Evolutionary conservation across 2,329 filamentous ascomycete genomes (phyloP), one percentile per base, ranked within the genome.

Genomic region (Blumeria hordei): DNA sequence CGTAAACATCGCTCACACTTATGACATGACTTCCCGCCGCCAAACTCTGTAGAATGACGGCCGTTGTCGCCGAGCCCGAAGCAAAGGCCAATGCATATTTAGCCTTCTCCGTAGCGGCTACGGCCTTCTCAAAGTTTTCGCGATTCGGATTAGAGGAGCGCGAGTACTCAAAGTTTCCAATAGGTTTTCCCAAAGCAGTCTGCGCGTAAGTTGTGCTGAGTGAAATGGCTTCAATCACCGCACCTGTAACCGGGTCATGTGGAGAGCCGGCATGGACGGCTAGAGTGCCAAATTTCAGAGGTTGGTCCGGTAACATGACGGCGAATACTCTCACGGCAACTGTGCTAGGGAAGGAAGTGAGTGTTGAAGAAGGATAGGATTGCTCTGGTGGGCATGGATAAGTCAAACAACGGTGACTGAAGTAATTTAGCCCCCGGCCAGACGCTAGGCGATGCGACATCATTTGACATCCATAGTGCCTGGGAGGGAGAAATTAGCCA

Each of bases 191-290:
- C 21, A 94, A 88, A 11, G 80, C 77, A 12, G 80, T 81, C 72
- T 98, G 92, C n/a, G 85, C 87, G 66, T 90, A 98, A 6, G 92
- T 98, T 14, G 92, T 96, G 28, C 88, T 94, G 28, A 98, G 79
- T 9, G 90, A 95, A 68, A 98, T 95, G 62, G 92, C 72, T 70
- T 92, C 87, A 67, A 98, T 98, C 63, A 98, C 92, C 61, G 92
- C 92, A 59, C 92, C 92, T 28, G 90, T 98, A 43, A 78, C 73
- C 51, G 90, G 85, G 70, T 98, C 92, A 68, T 93, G 85, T 63
- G 86, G 86, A 45, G 87, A 78, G 58, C 92, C 92, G 59, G 90
- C 88, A 70, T 98, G 92, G 18, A 98, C 92, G 56, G 92, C 92
- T 58, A 93, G 77, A 51, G 92, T 98, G 58, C 87, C 92, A 70